These are phyloP conservation scores for Rubia yunnanensis DNA, from an alignment of 257 asterid species.

Conservation along the genomic window DNA sequence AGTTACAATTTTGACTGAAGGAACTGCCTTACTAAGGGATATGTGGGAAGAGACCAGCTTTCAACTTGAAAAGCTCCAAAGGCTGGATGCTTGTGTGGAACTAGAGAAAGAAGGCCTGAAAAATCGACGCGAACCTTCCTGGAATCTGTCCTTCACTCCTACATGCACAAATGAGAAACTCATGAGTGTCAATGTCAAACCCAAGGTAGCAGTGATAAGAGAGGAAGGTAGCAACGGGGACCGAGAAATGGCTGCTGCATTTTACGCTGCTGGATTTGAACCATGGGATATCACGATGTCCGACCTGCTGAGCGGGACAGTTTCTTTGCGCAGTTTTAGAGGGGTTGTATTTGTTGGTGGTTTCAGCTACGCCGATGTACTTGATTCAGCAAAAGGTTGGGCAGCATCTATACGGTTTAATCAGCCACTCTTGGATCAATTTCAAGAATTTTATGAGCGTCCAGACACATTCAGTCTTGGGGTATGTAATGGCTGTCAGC, in stretches of 20 bases:
- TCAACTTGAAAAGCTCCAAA: conserved; percentile 66
- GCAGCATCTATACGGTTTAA: conserved; percentile 85
- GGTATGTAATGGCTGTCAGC: conserved; percentile 95
- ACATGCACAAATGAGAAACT: conserved; percentile 41
- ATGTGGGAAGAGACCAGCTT: conserved; percentile 94
- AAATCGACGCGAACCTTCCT: conserved; percentile 54
- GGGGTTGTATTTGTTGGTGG: conserved; percentile 91
- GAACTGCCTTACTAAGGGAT: conserved; percentile 55
- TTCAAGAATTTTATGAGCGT: conserved; percentile 68
- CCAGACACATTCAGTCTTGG: conserved; percentile 85
- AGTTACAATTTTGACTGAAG: conserved; percentile 42
- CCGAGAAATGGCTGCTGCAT: conserved; percentile 95
- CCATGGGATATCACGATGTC: conserved; percentile 96
- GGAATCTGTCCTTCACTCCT: conserved; percentile 73
- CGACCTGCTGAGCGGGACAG: conserved; percentile 67
- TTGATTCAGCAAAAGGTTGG: conserved; percentile 96
- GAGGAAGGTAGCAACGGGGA: conserved; percentile 99
- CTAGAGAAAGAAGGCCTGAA: conserved; percentile 70
- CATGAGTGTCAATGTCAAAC: conserved; percentile 44
- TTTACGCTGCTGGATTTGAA: conserved; percentile 82
- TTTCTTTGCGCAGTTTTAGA: conserved; percentile 42
- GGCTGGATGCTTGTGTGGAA: conserved; percentile 72
- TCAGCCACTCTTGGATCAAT: conserved; percentile 55
- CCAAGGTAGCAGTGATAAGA: conserved; percentile 78
- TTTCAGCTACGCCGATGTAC: conserved; percentile 92